A percentile compares a stretch with the other conserved stretches of the same genome.
Conservation (phyloP, 2,329 filamentous ascomycete genomes). For the Colletotrichum cuscutae region DNA sequence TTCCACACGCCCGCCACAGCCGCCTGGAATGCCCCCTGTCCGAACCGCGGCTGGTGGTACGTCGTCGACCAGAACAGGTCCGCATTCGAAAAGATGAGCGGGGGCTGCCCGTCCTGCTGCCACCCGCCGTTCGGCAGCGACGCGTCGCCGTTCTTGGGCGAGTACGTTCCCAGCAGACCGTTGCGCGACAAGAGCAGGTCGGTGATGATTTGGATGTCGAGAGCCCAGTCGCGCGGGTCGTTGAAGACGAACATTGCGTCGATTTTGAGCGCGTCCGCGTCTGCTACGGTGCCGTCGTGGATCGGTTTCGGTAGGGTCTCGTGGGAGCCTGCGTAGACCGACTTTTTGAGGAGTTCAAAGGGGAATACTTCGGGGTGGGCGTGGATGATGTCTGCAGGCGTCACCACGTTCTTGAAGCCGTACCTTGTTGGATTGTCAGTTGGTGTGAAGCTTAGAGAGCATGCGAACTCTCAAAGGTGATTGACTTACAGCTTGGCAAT, state of each 20-base stretch:
- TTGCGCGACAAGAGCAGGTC: slow-evolving; percentile 83
- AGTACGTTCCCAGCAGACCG: slow-evolving; percentile 86
- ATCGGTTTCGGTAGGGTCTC: slow-evolving; percentile 66
- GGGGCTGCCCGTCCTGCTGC: slow-evolving; percentile 83
- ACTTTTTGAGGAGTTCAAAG: slow-evolving; percentile 75
- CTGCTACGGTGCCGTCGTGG: slow-evolving; percentile 51
- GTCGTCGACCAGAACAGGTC: slow-evolving; percentile 90
- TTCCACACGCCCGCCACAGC: slow-evolving; percentile 84
- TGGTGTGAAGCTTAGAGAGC: neutral
- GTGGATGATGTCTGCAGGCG: slow-evolving; percentile 83
- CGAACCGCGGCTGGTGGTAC: slow-evolving; percentile 86
- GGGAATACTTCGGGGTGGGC: slow-evolving; percentile 84
- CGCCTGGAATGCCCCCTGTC: slow-evolving; percentile 90
- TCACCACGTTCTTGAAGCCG: slow-evolving; percentile 85
- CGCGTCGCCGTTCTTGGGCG: slow-evolving; percentile 73
- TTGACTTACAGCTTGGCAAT: slow-evolving; percentile 75
- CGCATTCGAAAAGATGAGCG: slow-evolving; percentile 87
- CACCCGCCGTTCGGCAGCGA: slow-evolving; percentile 79
- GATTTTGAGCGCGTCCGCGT: slow-evolving; percentile 71
- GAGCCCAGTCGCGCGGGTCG: slow-evolving; percentile 94
- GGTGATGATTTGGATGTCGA: slow-evolving; percentile 85
- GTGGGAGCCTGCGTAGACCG: slow-evolving; percentile 69
- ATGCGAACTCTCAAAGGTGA: slow-evolving; percentile 35
- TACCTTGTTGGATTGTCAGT: slow-evolving; percentile 50
- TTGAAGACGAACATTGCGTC: slow-evolving; percentile 95